These are phyloP conservation scores for Camelina laxa DNA, from an alignment of 345 rosid species.

Conservation along the genomic window DNA sequence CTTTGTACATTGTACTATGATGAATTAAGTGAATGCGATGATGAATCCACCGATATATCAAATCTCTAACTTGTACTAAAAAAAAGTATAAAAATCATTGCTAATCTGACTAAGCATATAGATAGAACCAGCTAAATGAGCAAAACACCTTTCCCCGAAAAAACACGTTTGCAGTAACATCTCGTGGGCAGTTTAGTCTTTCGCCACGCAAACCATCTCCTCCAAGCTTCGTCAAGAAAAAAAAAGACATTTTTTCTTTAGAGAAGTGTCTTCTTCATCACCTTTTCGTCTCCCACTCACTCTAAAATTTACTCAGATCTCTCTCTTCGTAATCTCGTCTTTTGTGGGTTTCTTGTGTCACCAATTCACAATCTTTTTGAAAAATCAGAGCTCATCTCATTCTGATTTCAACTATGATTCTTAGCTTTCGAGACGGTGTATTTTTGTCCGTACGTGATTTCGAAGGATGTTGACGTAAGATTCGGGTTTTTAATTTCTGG, in stretches of 20 bases:
- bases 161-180: background rate
- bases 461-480: background rate
- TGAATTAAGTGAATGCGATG: too few species aligned
- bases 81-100: too few species aligned
- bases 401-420: background rate
- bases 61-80: too few species aligned
- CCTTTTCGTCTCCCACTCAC: conserved; percentile 29
- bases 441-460: conserved; percentile 27
- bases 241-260: too few species aligned
- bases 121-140: background rate
- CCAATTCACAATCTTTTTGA: background rate
- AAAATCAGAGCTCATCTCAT: background rate
- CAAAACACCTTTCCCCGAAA: conserved; percentile 10
- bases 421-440: background rate
- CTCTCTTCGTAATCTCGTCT: background rate
- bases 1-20: too few species aligned
- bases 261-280: conserved; percentile 23
- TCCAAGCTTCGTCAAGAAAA: background rate
- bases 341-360: background rate
- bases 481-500: conserved; percentile 1
- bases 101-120: too few species aligned
- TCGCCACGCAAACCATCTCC: conserved; percentile 3
- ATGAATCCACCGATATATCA: too few species aligned
- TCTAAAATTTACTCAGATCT: conserved; percentile 4
- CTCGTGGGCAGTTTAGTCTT: conserved; percentile 11